phyloP scores from a whole-genome alignment of 345 rosid genomes.

The Limnanthes douglasii region DNA sequence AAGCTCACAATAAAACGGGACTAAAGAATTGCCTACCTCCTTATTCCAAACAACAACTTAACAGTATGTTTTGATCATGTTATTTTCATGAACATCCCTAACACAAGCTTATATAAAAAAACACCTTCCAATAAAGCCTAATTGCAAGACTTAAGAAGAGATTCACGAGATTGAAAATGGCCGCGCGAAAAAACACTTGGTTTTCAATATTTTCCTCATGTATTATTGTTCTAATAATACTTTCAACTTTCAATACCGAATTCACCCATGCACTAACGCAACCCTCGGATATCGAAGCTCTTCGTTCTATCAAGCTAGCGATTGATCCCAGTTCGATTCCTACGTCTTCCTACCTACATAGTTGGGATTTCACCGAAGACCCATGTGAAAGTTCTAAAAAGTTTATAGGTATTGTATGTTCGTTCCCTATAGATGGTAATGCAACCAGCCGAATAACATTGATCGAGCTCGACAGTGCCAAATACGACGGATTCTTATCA shows the following conservation, averaged over 20 bases:
- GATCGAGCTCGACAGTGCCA: constrained; percentile 32
- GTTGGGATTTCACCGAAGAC: constrained; percentile 44
- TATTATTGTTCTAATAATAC: neutral
- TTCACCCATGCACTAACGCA: constrained; percentile 9
- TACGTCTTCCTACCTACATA: constrained; percentile 22
- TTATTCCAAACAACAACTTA: too few species aligned
- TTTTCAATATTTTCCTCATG: neutral
- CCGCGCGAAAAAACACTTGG: neutral
- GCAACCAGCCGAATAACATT: constrained; percentile 21
- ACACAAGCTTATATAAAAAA: neutral
- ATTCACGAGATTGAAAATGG: neutral
- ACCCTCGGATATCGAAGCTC: constrained; percentile 22
- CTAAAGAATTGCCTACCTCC: too few species aligned
- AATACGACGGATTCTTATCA: constrained; percentile 43
- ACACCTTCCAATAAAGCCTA: neutral
- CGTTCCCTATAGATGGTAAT: constrained; percentile 22
- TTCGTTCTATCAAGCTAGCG: constrained; percentile 16
- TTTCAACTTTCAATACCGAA: neutral
- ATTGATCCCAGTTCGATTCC: constrained; percentile 35
- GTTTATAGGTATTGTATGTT: constrained; percentile 39
- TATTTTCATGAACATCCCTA: neutral
- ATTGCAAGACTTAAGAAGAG: neutral
- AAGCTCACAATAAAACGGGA: too few species aligned
- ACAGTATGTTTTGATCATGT: too few species aligned
- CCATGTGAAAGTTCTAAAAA: constrained; percentile 29